phyloP scores from a whole-genome alignment of 805 yeast species.

The Kazachstania bromeliacearum region DNA sequence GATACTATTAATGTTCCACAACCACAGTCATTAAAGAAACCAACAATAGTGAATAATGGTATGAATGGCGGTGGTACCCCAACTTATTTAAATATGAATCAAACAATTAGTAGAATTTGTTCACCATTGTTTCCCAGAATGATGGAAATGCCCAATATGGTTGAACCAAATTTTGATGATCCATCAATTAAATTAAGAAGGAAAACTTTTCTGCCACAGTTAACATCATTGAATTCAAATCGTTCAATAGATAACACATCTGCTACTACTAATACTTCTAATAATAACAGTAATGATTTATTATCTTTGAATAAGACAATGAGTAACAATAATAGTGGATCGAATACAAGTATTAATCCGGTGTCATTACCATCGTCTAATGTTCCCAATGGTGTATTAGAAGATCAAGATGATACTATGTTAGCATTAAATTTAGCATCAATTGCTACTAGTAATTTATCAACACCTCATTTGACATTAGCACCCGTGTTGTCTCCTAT shows the following conservation, averaged over 20 bases:
- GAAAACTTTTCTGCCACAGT: conserved; percentile 6
- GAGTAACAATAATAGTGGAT: not conserved
- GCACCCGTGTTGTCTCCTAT: conserved; percentile 19
- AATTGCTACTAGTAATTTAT: conserved; percentile 26
- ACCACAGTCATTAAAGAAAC: too few species aligned
- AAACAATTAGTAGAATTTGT: conserved; percentile 24
- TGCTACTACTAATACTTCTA: not conserved
- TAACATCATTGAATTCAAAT: not conserved
- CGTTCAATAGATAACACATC: not conserved
- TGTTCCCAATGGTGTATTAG: conserved; percentile 10
- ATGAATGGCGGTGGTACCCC: not conserved
- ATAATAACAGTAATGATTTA: too few species aligned
- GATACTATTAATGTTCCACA: too few species aligned
- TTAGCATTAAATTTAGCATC: conserved; percentile 10
- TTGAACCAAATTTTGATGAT: conserved; percentile 26
- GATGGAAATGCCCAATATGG: conserved; percentile 25
- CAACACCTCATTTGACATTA: conserved; percentile 22
- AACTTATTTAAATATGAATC: conserved; percentile 3
- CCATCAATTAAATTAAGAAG: conserved; percentile 22
- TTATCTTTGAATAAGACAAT: too few species aligned
- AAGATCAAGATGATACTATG: conserved; percentile 26
- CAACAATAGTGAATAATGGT: too few species aligned
- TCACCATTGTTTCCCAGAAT: conserved; percentile 24
- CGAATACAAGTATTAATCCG: conserved; percentile 1
- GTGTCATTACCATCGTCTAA: not conserved